phyloP scores from a whole-genome alignment of 2,329 filamentous ascomycete genomes.

The Diaporthe caulivora region DNA sequence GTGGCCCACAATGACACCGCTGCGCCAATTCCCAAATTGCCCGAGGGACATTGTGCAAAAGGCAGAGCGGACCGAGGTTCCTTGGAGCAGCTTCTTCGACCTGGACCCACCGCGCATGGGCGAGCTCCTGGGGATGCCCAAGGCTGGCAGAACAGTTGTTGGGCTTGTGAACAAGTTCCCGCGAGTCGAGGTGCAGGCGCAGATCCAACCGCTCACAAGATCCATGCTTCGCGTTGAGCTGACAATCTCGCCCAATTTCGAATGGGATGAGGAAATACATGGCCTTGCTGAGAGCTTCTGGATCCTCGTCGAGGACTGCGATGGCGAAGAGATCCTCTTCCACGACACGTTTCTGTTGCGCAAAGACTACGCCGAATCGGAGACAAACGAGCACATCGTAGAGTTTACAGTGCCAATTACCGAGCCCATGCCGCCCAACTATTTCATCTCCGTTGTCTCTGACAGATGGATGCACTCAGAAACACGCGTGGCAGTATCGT shows the following conservation, averaged over 20 bases:
- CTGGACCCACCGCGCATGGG: constrained; percentile 97
- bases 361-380: constrained; percentile 86
- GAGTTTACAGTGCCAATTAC: constrained; percentile 97
- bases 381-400: constrained; percentile 92
- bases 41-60: constrained; percentile 90
- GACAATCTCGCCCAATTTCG: constrained; percentile 92
- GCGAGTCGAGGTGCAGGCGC: constrained; percentile 89
- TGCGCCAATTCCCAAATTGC: constrained; percentile 89
- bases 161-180: constrained; percentile 92
- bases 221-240: constrained; percentile 93
- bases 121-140: constrained; percentile 90
- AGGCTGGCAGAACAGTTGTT: constrained; percentile 87
- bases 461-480: constrained; percentile 99
- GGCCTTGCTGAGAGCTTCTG: constrained; percentile 93
- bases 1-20: constrained; percentile 99
- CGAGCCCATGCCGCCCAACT: constrained; percentile 98
- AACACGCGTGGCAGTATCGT: constrained; percentile 91
- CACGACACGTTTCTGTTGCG: constrained; percentile 94
- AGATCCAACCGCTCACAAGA: constrained; percentile 93
- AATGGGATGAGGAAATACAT: constrained; percentile 93
- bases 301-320: constrained; percentile 97
- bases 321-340: constrained; percentile 95
- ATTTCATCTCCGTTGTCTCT: constrained; percentile 95
- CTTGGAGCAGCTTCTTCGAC: constrained; percentile 95
- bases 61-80: constrained; percentile 93